phyloP scores from a whole-genome alignment of 2,329 filamentous ascomycete genomes.

The Aspergillus sp. region DNA sequence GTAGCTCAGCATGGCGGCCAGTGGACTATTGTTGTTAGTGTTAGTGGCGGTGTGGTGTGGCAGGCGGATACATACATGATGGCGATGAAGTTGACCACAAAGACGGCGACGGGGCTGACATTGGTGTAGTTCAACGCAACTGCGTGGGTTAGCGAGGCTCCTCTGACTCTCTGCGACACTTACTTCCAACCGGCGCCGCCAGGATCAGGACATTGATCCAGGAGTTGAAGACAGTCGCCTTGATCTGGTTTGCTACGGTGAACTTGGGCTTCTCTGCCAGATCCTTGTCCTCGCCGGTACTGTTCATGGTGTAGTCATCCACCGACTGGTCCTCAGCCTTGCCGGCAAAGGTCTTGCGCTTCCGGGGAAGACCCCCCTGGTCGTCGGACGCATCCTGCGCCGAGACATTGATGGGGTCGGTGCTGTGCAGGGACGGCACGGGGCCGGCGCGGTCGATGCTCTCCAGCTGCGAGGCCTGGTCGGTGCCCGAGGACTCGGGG shows the following conservation, averaged over 20 bases:
- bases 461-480: conserved; percentile 12
- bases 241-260: conserved; percentile 43
- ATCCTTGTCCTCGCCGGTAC: conserved; percentile 12
- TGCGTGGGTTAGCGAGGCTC: conserved; percentile 18
- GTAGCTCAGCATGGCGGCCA: conserved; percentile 82
- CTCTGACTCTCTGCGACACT: conserved; percentile 5
- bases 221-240: conserved; percentile 73
- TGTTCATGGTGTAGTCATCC: conserved; percentile 6
- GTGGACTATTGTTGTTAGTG: conserved; percentile 50
- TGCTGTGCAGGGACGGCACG: conserved; percentile 27
- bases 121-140: conserved; percentile 67
- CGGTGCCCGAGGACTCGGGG: conserved; percentile 24
- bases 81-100: conserved; percentile 89
- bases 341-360: conserved; percentile 23
- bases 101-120: conserved; percentile 64
- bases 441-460: conserved; percentile 13
- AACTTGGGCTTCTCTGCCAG: conserved; percentile 31
- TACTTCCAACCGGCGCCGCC: conserved; percentile 71
- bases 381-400: conserved; percentile 13
- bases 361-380: conserved; percentile 20
- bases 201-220: conserved; percentile 84
- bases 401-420: conserved; percentile 31
- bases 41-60: not conserved
- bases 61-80: conserved; percentile 58
- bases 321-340: conserved; percentile 14